Base-by-base conservation (phyloP, 2,329 filamentous ascomycete species). In the Davidsoniella australis region DNA sequence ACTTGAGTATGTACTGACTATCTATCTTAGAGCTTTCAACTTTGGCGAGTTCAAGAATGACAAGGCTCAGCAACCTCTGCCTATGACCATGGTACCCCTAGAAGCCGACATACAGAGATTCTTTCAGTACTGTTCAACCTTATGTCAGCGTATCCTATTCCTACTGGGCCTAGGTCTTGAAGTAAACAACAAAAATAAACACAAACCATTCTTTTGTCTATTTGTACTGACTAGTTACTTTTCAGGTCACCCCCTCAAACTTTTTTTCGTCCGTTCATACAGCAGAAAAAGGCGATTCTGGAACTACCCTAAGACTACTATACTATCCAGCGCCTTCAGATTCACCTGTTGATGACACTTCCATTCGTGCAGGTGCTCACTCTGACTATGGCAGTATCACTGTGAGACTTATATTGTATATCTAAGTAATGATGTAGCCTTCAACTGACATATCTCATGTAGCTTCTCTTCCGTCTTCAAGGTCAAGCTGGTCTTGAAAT, bases 401-500 rank as follows among this genome's bases (percentile, higher is more conserved):
- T 20, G 54, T 55, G 37, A 41, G 38, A 36, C n/a, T 33, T 5
- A 33, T 33, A 36, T 43, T 18, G n/a, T 12, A 3, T 23, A 9
- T 5, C 12, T 9, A 10, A 10, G 7, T 23, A 24, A 12, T 33
- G n/a, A 29, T 33, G 17, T 36, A 8, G n/a, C 29, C 38, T 20
- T 42, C 26, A 26, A 20, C 42, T 41, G 48, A 52, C 29, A 5
- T 5, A 33, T 8, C 14, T 20, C n/a, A n/a, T 1, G 5, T n/a
- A 55, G 1, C 67, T 81, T n/a, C 74, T 96, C 9, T 96, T 98
- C 69, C 86, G 91, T 56, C 75, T 88, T 2, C 76, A 76, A 1
- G 83, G 83, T 1, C 87, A 95, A 58, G 80, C 87, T 0, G 91
- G 91, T 0, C 71, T 98, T 1, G 87, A 96, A 63, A 81, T 96